Percentiles rank a stretch among this genome's conserved stretches.
Conservation (phyloP, 306 rosid genomes). For the Medicago ruthenica region DNA sequence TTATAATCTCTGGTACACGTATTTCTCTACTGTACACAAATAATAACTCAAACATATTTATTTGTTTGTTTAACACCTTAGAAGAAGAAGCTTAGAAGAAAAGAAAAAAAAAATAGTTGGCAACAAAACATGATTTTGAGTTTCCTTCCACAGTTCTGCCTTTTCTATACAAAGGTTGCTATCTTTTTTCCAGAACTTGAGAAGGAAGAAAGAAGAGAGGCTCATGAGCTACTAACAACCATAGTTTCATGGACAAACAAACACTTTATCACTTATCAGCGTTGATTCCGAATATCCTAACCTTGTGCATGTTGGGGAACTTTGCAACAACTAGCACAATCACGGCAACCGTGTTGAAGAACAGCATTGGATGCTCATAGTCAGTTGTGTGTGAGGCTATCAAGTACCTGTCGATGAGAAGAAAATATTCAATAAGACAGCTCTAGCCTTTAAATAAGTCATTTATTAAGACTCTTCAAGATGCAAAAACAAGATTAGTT, state of each 20-base stretch:
- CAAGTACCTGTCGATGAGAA: conserved; percentile 75
- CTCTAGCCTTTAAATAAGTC: background rate
- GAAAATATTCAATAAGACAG: background rate
- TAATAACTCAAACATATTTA: conserved; percentile 65
- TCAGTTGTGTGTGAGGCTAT: conserved; percentile 98
- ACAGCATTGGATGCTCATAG: conserved; percentile 93
- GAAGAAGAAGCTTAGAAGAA: conserved; percentile 48
- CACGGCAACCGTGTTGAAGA: conserved; percentile 85
- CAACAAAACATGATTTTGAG: conserved; percentile 56
- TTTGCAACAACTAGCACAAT: conserved; percentile 86
- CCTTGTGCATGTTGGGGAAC: conserved; percentile 99
- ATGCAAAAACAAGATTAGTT: background rate
- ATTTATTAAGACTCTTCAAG: background rate
- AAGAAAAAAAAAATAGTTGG: conserved; percentile 45
- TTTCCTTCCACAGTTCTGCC: conserved; percentile 67
- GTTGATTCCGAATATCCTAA: conserved; percentile 94
- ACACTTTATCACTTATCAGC: conserved; percentile 64
- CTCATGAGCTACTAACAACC: conserved; percentile 47
- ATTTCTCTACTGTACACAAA: conserved; percentile 82
- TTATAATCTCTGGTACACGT: conserved; percentile 52
- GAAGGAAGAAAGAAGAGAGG: conserved; percentile 51
- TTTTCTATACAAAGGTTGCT: conserved; percentile 77
- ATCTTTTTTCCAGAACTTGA: conserved; percentile 52
- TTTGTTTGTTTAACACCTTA: conserved; percentile 56
- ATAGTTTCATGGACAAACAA: conserved; percentile 40